phyloP scores from a whole-genome alignment of 1,139 yeast species.

The Debaryomycetaceae sp. region DNA sequence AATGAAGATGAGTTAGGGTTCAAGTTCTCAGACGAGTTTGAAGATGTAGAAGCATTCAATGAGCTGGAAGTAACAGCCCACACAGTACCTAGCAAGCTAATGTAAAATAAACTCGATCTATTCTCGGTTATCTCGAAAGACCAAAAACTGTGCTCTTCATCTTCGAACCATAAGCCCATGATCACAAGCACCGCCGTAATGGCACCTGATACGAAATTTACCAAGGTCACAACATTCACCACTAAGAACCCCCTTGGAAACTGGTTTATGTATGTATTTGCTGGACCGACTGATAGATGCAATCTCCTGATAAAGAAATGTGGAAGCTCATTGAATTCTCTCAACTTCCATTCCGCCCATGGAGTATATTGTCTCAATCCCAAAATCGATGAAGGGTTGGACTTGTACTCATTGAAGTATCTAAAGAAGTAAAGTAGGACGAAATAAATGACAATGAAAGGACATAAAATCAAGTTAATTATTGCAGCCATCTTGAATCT shows the following conservation, averaged over 20 bases:
- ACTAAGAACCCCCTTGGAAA: conserved; percentile 77
- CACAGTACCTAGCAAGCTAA: conserved; percentile 79
- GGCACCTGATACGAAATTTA: conserved; percentile 83
- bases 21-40: conserved; percentile 45
- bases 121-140: conserved; percentile 85
- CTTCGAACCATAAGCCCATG: conserved; percentile 76
- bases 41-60: conserved; percentile 16
- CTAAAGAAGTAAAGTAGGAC: conserved; percentile 80
- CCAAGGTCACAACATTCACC: conserved; percentile 52
- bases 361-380: conserved; percentile 86
- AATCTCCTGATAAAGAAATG: conserved; percentile 81
- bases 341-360: conserved; percentile 88
- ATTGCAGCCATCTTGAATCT: conserved; percentile 87
- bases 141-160: conserved; percentile 73
- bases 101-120: conserved; percentile 78
- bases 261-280: conserved; percentile 80
- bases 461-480: conserved; percentile 76
- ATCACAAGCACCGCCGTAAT: conserved; percentile 84
- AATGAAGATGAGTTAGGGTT: conserved; percentile 30
- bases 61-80: conserved; percentile 61
- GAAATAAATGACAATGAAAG: conserved; percentile 81
- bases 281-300: conserved; percentile 72
- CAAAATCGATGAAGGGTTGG: conserved; percentile 81
- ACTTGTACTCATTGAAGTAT: conserved; percentile 88
- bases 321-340: conserved; percentile 90